Percentiles rank a stretch among this genome's conserved stretches.
Evolutionary conservation across 306 rosid species (phyloP).

Genomic region (Dicorynia guianensis): DNA sequence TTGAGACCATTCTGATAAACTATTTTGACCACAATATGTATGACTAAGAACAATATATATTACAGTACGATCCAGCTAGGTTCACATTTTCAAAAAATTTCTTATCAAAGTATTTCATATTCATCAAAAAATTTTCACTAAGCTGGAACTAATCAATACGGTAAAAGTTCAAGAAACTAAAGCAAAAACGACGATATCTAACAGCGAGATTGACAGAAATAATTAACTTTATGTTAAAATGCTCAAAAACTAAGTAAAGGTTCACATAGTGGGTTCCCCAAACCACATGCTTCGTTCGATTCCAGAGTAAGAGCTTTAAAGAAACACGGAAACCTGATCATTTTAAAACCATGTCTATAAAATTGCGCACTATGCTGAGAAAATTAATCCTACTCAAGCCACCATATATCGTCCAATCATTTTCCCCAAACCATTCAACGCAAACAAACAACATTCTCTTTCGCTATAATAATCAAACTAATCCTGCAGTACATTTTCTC

Average conservation of each 20-base stretch:
- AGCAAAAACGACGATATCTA: too few relatives aligned
- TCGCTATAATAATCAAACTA: background rate
- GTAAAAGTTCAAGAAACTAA: too few relatives aligned
- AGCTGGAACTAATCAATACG: too few relatives aligned
- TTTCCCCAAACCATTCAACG: background rate
- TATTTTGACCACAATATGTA: background rate
- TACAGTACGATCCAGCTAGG: background rate
- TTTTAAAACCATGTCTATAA: slow-evolving; percentile 19
- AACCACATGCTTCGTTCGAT: too few relatives aligned
- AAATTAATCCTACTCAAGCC: background rate
- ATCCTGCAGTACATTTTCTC: slow-evolving; percentile 7
- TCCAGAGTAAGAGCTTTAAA: background rate
- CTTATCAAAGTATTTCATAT: too few relatives aligned
- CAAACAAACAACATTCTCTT: background rate
- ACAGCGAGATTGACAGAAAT: too few relatives aligned
- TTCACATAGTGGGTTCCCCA: too few relatives aligned
- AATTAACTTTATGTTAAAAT: too few relatives aligned
- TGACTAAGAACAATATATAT: slow-evolving; percentile 1
- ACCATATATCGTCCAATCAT: slow-evolving; percentile 3
- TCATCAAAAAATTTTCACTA: too few relatives aligned
- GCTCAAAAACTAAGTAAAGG: too few relatives aligned
- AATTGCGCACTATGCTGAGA: background rate
- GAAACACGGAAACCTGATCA: slow-evolving; percentile 22
- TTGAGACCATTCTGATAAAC: background rate
- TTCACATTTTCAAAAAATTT: too few relatives aligned